Evolutionary conservation across 768 basidiomycete species (phyloP), one percentile per base, ranked within the genome.

Genomic region (Collybiopsis luxurians): DNA sequence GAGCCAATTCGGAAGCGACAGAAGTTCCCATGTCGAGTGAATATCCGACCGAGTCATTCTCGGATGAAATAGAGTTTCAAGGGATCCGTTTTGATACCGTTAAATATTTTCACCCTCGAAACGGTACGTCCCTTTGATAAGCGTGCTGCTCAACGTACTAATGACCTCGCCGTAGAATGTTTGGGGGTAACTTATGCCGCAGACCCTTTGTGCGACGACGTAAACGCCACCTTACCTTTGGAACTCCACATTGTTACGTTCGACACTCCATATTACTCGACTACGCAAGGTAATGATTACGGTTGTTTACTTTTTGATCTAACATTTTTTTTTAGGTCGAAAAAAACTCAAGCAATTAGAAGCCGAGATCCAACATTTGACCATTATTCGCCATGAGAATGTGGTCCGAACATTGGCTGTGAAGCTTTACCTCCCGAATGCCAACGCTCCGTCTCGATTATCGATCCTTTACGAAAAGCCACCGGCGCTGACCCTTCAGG

Each of bases 321-420:
- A 13, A 36, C 15, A 17, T 13, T 9, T 2, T 57, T 24, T 36
- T 6, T 0, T 48, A 84, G 84, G 88, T 0, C 80, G 76, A 43
- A 90, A 83, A 75, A 91, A 90, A 66, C 77, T 90, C 30, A 79
- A 78, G 57, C 79, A 83, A 49, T 71, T 90, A 5, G 87, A 89
- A 67, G 69, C 72, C 4, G 90, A 91, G 58, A 80, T 90, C 7
- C 82, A 82, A 52, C 78, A 78, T 19, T 73, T 92, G 10, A 80
- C 77, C 17, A 64, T 69, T 1, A 74, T 92, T 17, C 77, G 81
- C 0, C 86, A 92, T 60, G 73, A 77, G 0, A 88, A 92, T 63
- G 74, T 93, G n/a, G 66, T 86, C 1, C 79, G 76, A 51, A 71
- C 90, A 2, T 82, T 87, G 46, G 89, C 86, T 1, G 86, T 85